Evolutionary conservation across 1,284 basidiomycete species (phyloP), one percentile per base, ranked within the genome.

Genomic region (Flammula alnicola): DNA sequence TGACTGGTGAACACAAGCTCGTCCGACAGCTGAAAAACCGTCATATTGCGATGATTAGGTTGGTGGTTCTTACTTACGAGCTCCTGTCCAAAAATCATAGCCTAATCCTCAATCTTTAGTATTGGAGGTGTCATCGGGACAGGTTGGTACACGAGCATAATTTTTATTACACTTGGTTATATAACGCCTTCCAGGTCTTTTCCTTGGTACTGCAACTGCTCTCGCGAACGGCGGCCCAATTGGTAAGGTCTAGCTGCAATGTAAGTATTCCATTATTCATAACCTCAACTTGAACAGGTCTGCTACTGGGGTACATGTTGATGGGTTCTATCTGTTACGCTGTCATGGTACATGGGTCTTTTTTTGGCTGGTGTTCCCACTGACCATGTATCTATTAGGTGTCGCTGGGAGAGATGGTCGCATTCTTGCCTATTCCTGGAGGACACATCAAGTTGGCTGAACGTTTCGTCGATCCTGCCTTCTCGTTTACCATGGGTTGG

Each of bases 401-500:
- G 47, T 70, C 54, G 31, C 57, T 70, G 19, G 67, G 68, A 9
- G 68, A 75, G 65, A 88, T 88, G 85, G 70, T 88, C 49, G 79
- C 84, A 0, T 88, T 78, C 58, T 76, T 90, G 8, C 86, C 83
- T 14, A 79, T 85, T 51, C 76, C 83, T n/a, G 82, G 83, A 51
- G 83, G 91, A 3, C 91, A 93, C 65, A 89, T 94, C 66, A 86
- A 80, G 41, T 75, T 93, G 32, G 88, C 91, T 4, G 83, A 83
- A 55, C 84, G 88, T 37, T 92, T 92, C 64, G 85, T 93, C 22
- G 83, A 91, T 62, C 85, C 87, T 3, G 86, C 91, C 2, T 77
- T 93, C 53, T 86, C 86, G 1, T 93, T 93, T 60, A 80, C 90
- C 9, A 83, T 89, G 82, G 90, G 89, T 10, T 93, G 88, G 86